Evolutionary conservation across 1,284 basidiomycete species (phyloP).

Genomic region (Wallemia ichthyophaga): DNA sequence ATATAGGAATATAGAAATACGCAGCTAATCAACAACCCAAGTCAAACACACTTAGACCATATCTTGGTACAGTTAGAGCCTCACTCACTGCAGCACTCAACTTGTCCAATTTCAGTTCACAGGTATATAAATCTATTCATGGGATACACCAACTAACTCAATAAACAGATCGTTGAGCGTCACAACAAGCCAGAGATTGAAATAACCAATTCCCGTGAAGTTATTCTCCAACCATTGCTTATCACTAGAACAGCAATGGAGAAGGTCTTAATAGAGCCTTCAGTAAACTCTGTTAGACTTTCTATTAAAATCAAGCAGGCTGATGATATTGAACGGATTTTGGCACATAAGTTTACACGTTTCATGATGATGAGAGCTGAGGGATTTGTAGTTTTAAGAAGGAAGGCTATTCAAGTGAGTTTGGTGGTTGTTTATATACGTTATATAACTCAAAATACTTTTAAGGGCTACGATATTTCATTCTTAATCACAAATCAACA

Average conservation of each 20-base stretch:
- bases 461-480: slow-evolving; percentile 82
- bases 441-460: background rate
- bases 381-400: slow-evolving; percentile 75
- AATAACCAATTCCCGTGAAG: slow-evolving; percentile 69
- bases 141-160: too few species aligned
- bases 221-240: slow-evolving; percentile 63
- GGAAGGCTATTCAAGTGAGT: slow-evolving; percentile 64
- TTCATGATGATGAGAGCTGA: slow-evolving; percentile 98
- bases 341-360: slow-evolving; percentile 94
- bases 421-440: background rate
- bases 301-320: slow-evolving; percentile 98
- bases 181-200: slow-evolving; percentile 93
- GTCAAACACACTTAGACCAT: slow-evolving; percentile 53
- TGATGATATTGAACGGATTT: slow-evolving; percentile 89
- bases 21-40: slow-evolving; percentile 8
- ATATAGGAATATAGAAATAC: background rate
- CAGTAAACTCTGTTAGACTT: slow-evolving; percentile 82
- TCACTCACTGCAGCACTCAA: slow-evolving; percentile 92
- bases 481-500: slow-evolving; percentile 96
- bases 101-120: slow-evolving; percentile 86
- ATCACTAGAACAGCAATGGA: slow-evolving; percentile 94
- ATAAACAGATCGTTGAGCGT: slow-evolving; percentile 75
- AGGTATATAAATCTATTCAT: too few species aligned
- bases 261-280: slow-evolving; percentile 81
- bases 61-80: slow-evolving; percentile 78